Evolutionary conservation across 352 stramenopile species (phyloP).

Genomic region (Globisporangium barbulae): DNA sequence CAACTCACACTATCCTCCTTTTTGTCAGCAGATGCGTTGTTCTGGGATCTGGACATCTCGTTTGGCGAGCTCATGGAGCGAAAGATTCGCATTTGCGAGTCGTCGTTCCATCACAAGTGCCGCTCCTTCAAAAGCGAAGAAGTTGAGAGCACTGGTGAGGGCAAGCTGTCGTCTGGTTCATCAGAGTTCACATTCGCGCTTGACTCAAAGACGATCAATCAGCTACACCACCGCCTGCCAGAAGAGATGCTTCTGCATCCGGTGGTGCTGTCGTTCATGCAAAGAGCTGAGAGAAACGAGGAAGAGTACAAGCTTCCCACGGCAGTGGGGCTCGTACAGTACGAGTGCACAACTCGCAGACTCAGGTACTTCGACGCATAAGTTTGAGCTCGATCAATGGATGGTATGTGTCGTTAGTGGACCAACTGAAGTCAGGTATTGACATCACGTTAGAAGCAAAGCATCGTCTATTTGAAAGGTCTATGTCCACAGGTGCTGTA

Average conservation of each 20-base stretch:
- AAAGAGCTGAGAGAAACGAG: background rate
- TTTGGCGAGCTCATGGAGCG: constrained; percentile 13
- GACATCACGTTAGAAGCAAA: background rate
- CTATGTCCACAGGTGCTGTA: background rate
- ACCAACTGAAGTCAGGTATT: background rate
- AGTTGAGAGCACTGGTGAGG: background rate
- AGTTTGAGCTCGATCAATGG: background rate
- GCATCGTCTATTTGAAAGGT: constrained; percentile 12
- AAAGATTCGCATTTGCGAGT: constrained; percentile 18
- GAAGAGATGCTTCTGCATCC: constrained; percentile 2
- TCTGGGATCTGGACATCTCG: constrained; percentile 20
- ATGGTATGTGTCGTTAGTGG: background rate
- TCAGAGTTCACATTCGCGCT: background rate
- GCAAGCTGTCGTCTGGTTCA: background rate
- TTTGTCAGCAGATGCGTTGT: constrained; percentile 13
- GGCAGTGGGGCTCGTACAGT: constrained; percentile 7
- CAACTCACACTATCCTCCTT: background rate
- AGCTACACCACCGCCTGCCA: constrained; percentile 5
- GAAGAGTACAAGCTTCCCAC: background rate
- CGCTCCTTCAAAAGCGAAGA: background rate
- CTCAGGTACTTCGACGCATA: background rate
- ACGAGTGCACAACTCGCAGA: constrained; percentile 11
- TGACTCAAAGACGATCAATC: constrained; percentile 4
- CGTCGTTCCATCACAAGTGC: constrained; percentile 11
- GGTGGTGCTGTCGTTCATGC: constrained; percentile 1